Evolutionary conservation across 305 asterid species (phyloP).

Genomic region (Coffea humblotiana): DNA sequence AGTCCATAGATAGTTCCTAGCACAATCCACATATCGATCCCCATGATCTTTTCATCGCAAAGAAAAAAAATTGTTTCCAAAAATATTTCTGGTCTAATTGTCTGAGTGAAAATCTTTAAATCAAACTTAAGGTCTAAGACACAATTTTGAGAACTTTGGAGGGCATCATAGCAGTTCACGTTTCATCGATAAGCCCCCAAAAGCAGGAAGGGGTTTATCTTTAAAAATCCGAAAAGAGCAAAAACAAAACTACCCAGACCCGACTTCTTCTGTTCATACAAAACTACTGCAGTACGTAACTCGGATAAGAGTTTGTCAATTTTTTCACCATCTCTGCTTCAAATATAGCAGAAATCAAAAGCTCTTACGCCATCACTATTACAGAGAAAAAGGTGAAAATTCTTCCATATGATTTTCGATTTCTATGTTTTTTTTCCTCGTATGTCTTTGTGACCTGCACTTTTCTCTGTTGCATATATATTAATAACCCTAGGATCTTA

Average conservation of each 20-base stretch:
- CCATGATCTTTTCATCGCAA: too few species aligned
- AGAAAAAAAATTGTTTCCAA: too few species aligned
- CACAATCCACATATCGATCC: too few species aligned
- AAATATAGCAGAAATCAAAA: background rate
- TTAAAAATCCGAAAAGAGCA: background rate
- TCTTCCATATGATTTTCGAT: background rate
- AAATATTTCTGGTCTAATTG: too few species aligned
- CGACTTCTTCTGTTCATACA: background rate
- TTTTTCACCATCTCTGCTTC: background rate
- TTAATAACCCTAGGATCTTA: background rate
- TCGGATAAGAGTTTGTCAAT: background rate
- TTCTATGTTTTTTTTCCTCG: background rate
- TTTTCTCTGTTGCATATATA: background rate
- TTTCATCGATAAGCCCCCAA: background rate
- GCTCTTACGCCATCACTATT: background rate
- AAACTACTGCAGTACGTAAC: constrained; percentile 2
- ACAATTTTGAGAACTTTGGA: background rate
- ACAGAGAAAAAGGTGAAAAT: background rate
- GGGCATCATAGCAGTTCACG: background rate
- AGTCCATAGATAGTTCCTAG: background rate
- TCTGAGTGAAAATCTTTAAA: background rate
- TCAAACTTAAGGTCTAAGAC: background rate
- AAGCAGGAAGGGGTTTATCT: background rate
- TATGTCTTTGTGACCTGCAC: background rate
- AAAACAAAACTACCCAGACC: background rate